Base-by-base conservation (phyloP, 176 grass and related monocot species). In the Dendrocalamus sinicus region DNA sequence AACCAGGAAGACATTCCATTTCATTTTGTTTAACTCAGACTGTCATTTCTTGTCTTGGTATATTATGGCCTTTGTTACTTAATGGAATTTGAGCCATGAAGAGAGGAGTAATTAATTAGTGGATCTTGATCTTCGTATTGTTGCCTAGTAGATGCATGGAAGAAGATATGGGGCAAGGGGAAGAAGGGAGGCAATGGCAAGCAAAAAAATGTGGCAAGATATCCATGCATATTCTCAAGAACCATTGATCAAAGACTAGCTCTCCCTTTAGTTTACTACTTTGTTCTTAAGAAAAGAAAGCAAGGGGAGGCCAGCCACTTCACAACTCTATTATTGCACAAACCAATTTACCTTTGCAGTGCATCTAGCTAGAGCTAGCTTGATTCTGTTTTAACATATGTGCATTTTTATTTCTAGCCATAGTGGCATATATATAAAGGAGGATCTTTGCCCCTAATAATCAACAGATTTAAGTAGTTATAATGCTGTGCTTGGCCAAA, bases 161-260 rank as follows among this genome's bases (percentile, higher is more conserved):
- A 69, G 48, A 44, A 43, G 48, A 82, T 1, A 55, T 44, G 50
- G 62, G 9, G 48, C 30, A 53, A 72, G 48, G 47, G 44, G 24
- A 50, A 39, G 37, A 47, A n/a, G 51, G 45, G 67, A 48, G 55
- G 44, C 55, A 62, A 62, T 51, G 8, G 58, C 47, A 19, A 39
- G 60, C 50, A 48, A 67, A 50, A 90, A 60, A 77, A 77, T 28
- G 47, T 48, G 45, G 41, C 55, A 86, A 86, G 67, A 80, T 53
- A 85, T 88, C 63, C 72, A 50, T 80, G 90, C 75, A 84, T 79
- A 81, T 83, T 91, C 75, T 83, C 63, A 81, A 84, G 53, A 79
- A 86, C 51, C 70, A 81, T 65, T 57, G 48, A 77, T 76, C 67
- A 83, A 78, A 80, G 43, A 81, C 62, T 63, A 61, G 30, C 77